phyloP scores from a whole-genome alignment of 495 filamentous ascomycete genomes.

The Chaetomidium leptoderma region DNA sequence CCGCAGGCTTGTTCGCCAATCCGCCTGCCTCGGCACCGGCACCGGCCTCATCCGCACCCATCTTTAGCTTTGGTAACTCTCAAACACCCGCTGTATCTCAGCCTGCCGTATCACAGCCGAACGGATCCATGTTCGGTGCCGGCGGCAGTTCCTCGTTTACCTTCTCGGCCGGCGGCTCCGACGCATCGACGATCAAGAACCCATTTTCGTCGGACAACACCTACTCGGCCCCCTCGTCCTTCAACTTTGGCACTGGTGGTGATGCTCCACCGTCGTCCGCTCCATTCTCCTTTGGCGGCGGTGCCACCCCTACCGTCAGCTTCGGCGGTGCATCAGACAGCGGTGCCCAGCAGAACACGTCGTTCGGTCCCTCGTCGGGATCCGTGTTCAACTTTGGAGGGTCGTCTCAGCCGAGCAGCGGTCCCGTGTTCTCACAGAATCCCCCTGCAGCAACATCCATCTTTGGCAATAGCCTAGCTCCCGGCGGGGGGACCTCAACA shows the following conservation, averaged over 20 bases:
- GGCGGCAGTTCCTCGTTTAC: constrained; percentile 33
- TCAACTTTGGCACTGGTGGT: constrained; percentile 36
- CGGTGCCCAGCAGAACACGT: constrained; percentile 19
- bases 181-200: constrained; percentile 36
- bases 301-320: constrained; percentile 27
- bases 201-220: constrained; percentile 36
- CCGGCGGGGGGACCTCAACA: constrained; percentile 38
- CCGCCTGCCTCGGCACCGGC: constrained; percentile 17
- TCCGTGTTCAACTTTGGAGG: constrained; percentile 27
- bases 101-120: constrained; percentile 20
- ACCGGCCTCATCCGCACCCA: constrained; percentile 14
- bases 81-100: constrained; percentile 26
- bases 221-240: constrained; percentile 33
- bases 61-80: constrained; percentile 34
- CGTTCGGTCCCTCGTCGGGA: constrained; percentile 13
- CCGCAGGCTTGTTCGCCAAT: constrained; percentile 18
- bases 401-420: constrained; percentile 18
- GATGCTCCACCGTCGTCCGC: constrained; percentile 18
- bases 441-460: constrained; percentile 25
- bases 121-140: constrained; percentile 23
- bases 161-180: constrained; percentile 35
- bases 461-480: constrained; percentile 34
- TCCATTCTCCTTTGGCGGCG: constrained; percentile 30
- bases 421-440: constrained; percentile 24
- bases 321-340: constrained; percentile 30